A percentile compares a stretch with the other conserved stretches of the same genome.
Evolutionary conservation across 148 eudicot species (phyloP).

Genomic region (Chenopodium quinoa): DNA sequence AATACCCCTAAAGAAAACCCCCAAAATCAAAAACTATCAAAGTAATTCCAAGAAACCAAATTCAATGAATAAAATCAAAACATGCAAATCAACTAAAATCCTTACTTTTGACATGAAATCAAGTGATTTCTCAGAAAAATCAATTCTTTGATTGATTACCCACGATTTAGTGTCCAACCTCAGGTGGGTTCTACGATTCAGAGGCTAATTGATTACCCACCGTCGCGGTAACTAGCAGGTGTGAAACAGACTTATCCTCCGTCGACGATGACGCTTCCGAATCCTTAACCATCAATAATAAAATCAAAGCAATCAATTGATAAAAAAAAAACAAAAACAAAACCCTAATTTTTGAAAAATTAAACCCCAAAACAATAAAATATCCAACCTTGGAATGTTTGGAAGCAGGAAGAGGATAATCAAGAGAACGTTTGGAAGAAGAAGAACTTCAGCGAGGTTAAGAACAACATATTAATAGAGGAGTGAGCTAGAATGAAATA

Average conservation of each 20-base stretch:
- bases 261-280: conserved; percentile 64
- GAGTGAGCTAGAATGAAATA: no score
- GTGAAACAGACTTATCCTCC: conserved; percentile 39
- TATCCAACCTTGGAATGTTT: conserved; percentile 65
- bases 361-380: neutral
- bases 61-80: neutral
- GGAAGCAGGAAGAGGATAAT: conserved; percentile 48
- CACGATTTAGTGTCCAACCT: conserved; percentile 34
- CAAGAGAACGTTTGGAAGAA: conserved; percentile 65
- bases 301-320: neutral
- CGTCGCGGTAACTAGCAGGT: conserved; percentile 16
- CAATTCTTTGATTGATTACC: conserved; percentile 17
- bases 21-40: neutral
- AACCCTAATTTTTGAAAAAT: neutral
- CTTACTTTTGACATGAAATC: conserved; percentile 38
- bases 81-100: conserved; percentile 27
- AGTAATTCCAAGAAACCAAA: neutral
- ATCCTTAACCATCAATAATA: conserved; percentile 28
- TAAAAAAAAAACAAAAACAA: neutral
- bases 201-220: conserved; percentile 4
- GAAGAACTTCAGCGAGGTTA: conserved; percentile 63
- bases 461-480: no score
- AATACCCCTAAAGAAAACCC: neutral
- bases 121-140: conserved; percentile 41
- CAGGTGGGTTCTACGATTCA: conserved; percentile 40